Evolutionary conservation across 73 alveolate genomes (phyloP).

Genomic region (Paramecium pentaurelia): DNA sequence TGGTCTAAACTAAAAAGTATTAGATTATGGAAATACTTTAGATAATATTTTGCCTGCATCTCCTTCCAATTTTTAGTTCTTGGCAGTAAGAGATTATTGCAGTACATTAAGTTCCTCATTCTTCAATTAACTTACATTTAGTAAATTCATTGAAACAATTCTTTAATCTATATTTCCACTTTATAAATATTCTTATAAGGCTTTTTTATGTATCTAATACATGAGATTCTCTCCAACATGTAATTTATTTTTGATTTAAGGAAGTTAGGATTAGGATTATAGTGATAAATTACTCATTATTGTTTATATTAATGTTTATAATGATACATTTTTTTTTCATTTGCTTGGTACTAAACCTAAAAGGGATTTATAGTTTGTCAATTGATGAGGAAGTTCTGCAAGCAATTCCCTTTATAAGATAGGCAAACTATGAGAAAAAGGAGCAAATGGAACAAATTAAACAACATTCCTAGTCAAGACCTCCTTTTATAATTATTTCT

Average conservation of each 20-base stretch:
- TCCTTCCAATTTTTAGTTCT: not conserved
- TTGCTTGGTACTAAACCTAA: slow-evolving; percentile 27
- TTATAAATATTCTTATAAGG: not conserved
- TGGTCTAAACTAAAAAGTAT: not conserved
- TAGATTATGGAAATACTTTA: not conserved
- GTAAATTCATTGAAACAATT: slow-evolving; percentile 10
- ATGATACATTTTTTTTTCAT: not conserved
- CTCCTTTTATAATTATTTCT: slow-evolving; percentile 60
- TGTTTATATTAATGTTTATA: not conserved
- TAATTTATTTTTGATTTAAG: not conserved
- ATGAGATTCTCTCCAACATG: not conserved
- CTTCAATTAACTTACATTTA: not conserved
- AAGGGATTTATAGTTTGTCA: slow-evolving; percentile 68
- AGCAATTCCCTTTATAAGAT: slow-evolving; percentile 89
- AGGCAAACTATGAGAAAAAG: slow-evolving; percentile 66
- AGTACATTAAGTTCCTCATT: not conserved
- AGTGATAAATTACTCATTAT: not conserved
- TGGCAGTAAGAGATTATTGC: not conserved
- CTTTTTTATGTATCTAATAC: slow-evolving; percentile 6
- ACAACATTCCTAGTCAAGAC: slow-evolving; percentile 80
- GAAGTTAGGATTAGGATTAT: not conserved
- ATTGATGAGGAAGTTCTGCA: slow-evolving; percentile 92
- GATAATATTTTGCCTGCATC: not conserved
- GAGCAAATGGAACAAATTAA: slow-evolving; percentile 82
- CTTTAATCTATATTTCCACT: not conserved